phyloP scores from a whole-genome alignment of 805 yeast species.

The Myxozyma kluyveri region DNA sequence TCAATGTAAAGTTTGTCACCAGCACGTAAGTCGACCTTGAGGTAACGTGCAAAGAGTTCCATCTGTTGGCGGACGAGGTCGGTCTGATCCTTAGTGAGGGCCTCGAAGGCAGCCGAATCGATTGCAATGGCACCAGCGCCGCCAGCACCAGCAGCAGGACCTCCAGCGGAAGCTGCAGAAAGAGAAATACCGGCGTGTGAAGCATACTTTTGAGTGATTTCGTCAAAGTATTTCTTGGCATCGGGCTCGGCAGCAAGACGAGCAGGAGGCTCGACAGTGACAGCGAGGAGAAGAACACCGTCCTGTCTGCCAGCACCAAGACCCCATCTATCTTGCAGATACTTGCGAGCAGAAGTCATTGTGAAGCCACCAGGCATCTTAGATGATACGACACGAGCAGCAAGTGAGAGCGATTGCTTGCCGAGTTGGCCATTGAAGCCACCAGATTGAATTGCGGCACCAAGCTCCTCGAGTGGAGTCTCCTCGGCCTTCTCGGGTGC shows the following conservation, averaged over 20 bases:
- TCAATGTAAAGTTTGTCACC: slow-evolving; percentile 82
- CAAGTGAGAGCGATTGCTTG: slow-evolving; percentile 83
- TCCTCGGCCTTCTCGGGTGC: slow-evolving; percentile 99
- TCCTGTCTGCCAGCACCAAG: slow-evolving; percentile 93
- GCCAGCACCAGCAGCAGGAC: slow-evolving; percentile 51
- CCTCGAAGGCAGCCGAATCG: slow-evolving; percentile 94
- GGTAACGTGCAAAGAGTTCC: slow-evolving; percentile 90
- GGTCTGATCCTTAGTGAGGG: slow-evolving; percentile 66
- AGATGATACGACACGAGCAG: slow-evolving; percentile 88
- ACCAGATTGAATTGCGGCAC: slow-evolving; percentile 89
- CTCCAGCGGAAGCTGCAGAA: slow-evolving; percentile 60
- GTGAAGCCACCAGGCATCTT: slow-evolving; percentile 99
- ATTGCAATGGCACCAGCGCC: slow-evolving; percentile 80
- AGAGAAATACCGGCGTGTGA: slow-evolving; percentile 74
- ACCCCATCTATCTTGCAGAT: slow-evolving; percentile 90
- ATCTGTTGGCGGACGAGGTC: slow-evolving; percentile 73
- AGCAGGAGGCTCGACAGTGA: slow-evolving; percentile 85
- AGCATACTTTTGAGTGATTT: slow-evolving; percentile 81
- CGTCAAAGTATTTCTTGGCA: slow-evolving; percentile 85
- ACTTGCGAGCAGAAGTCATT: slow-evolving; percentile 85
- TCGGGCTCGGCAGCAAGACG: slow-evolving; percentile 85
- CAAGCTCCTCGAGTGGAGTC: slow-evolving; percentile 91
- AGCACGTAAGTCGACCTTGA: slow-evolving; percentile 84
- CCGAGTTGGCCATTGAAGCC: slow-evolving; percentile 81
- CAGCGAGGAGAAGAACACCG: slow-evolving; percentile 74